These are phyloP conservation scores for Hortiboletus campestris DNA, from an alignment of 768 basidiomycete species.

Conservation along the genomic window DNA sequence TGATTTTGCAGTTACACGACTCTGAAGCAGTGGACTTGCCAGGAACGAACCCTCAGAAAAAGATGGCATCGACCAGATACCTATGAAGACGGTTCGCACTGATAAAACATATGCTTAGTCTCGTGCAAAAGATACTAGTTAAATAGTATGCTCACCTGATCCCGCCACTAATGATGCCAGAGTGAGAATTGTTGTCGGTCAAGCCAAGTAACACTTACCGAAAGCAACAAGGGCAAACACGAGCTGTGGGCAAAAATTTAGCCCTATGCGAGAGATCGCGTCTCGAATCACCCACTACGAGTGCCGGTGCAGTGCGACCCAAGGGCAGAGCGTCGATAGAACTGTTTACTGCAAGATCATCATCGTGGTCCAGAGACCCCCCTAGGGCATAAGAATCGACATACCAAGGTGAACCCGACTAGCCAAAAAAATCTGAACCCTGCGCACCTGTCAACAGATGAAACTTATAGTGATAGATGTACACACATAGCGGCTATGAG, in stretches of 20 bases:
- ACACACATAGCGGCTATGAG: slow-evolving; percentile 17
- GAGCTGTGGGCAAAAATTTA: slow-evolving; percentile 2
- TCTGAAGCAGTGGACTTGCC: slow-evolving; percentile 3
- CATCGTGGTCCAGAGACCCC: not conserved
- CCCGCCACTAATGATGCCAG: not conserved
- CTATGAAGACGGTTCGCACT: slow-evolving; percentile 14
- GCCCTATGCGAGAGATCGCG: not conserved
- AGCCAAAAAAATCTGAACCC: slow-evolving; percentile 15
- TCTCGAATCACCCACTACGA: slow-evolving; percentile 7
- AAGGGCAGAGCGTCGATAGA: slow-evolving; percentile 1
- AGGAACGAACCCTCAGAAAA: slow-evolving; percentile 5
- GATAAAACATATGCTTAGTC: slow-evolving; percentile 1
- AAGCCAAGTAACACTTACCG: slow-evolving; percentile 2
- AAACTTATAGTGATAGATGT: not conserved
- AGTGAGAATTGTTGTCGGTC: not conserved
- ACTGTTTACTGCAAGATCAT: slow-evolving; percentile 2
- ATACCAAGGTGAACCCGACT: slow-evolving; percentile 11
- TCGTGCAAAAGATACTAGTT: not conserved
- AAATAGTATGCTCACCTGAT: slow-evolving; percentile 1
- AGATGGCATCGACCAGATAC: slow-evolving; percentile 2
- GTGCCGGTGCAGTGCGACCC: slow-evolving; percentile 8
- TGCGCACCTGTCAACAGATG: slow-evolving; percentile 1
- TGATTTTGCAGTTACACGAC: not conserved
- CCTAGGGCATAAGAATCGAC: not conserved
- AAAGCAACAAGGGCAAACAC: slow-evolving; percentile 8